Base-by-base conservation (phyloP, 768 basidiomycete genomes). In the Cantharellus anzutake region DNA sequence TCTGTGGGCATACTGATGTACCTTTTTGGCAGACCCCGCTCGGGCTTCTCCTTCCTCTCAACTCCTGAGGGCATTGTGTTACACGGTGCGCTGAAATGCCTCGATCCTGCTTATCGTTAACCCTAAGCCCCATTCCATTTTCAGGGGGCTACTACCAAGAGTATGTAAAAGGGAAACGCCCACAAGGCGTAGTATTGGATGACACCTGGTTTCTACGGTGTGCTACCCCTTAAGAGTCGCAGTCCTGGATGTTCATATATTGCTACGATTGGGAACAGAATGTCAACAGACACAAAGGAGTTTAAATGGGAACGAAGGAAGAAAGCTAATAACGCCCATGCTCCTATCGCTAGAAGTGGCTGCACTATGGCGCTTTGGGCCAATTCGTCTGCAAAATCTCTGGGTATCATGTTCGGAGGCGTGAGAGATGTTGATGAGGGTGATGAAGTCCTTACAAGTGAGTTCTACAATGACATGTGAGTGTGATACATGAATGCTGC, bases 71-170 rank as follows among this genome's bases (percentile, higher is more conserved):
- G 92, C 0, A 78, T 92, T 4, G 65, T 93, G 4, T 67, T 96
- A 3, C 81, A 90, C 64, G 91, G 88, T 81, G 59, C 34, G 71
- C 63, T 4, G 11, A 5, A 11, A 34, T 42, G 3, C 38, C 2
- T 4, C 20, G 20, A 20, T n/a, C 14, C 1, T 48, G 1, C 3
- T 29, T n/a, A 40, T 16, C n/a, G 53, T 38, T 60, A 5, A 29
- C 20, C 14, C 14, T 51, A n/a, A n/a, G 5, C 35, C 59, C 2
- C 2, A 37, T 34, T 39, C 42, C n/a, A 4, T n/a, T 11, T 29
- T 29, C 57, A 87, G 85, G 88, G 5, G 92, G 92, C 0, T 94
- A 94, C 68, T 88, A 84, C 67, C 93, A 96, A 68, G 85, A 89
- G 70, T 93, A 92, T 65, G 66, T 71, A 29, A 91, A 92, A 67